These are phyloP conservation scores for Gaeumannomyces sp. DNA, from an alignment of 2,329 filamentous ascomycete species.

Conservation along the genomic window DNA sequence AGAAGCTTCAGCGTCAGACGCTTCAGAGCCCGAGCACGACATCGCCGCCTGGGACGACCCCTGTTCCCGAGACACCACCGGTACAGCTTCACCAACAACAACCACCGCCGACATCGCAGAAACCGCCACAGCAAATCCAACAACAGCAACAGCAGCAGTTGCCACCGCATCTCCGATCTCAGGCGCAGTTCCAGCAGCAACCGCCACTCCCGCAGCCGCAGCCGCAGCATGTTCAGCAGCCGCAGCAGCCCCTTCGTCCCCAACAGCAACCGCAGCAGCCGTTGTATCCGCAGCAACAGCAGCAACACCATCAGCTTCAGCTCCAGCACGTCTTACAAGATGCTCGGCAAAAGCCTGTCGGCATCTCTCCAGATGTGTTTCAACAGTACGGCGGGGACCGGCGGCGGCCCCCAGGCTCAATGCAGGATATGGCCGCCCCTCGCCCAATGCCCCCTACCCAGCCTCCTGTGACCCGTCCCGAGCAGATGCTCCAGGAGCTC, in stretches of 20 bases:
- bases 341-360: conserved; percentile 28
- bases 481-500: conserved; percentile 56
- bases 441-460: conserved; percentile 37
- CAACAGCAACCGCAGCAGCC: conserved; percentile 6
- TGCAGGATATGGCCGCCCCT: conserved; percentile 48
- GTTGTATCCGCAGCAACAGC: conserved; percentile 8
- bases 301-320: conserved; percentile 8
- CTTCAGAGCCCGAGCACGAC: conserved; percentile 30
- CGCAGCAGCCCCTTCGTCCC: conserved; percentile 5
- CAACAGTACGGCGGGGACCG: conserved; percentile 40
- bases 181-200: neutral
- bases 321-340: conserved; percentile 17
- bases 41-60: conserved; percentile 4
- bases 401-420: conserved; percentile 29
- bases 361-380: conserved; percentile 43
- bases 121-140: conserved; percentile 13
- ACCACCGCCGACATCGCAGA: conserved; percentile 8
- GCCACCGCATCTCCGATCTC: conserved; percentile 12
- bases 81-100: conserved; percentile 2
- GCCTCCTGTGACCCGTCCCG: conserved; percentile 41
- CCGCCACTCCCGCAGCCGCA: conserved; percentile 1
- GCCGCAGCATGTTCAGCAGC: conserved; percentile 5
- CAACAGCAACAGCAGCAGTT: conserved; percentile 14
- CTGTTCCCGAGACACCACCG: conserved; percentile 1
- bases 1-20: conserved; percentile 66